Conservation (phyloP, 1,284 basidiomycete species). For the Pulveroboletus sp. region DNA sequence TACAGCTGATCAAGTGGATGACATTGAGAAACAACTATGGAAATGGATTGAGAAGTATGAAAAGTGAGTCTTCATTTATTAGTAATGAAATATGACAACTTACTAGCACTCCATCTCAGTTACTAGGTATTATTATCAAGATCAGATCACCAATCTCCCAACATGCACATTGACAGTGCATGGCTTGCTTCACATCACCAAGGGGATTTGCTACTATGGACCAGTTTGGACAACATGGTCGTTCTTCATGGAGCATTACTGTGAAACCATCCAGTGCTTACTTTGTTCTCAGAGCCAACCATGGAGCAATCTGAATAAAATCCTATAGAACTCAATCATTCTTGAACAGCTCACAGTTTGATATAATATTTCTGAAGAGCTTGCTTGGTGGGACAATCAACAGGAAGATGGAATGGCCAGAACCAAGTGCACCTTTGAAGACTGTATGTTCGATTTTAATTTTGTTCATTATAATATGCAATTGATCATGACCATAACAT, state of each 20-base stretch:
- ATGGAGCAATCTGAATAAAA: conserved; percentile 7
- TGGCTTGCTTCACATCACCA: conserved; percentile 22
- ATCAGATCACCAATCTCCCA: conserved; percentile 4
- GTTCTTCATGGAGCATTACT: conserved; percentile 9
- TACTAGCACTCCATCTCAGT: too few species aligned
- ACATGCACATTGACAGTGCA: conserved; percentile 24
- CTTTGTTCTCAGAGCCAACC: not conserved
- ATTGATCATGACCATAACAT: too few species aligned
- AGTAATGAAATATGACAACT: too few species aligned
- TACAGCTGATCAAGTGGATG: not conserved
- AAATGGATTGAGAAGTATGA: too few species aligned
- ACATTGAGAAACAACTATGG: not conserved
- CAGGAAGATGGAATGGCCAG: too few species aligned
- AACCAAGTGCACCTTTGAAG: too few species aligned
- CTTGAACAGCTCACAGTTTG: not conserved
- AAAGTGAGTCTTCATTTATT: too few species aligned
- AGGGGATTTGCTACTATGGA: conserved; percentile 14
- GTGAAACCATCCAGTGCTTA: not conserved
- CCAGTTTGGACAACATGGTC: conserved; percentile 24
- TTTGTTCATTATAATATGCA: too few species aligned
- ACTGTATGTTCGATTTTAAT: too few species aligned
- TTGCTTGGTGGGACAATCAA: too few species aligned
- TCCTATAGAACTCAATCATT: too few species aligned
- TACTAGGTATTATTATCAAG: conserved; percentile 29
- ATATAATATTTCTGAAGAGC: not conserved